Evolutionary conservation across 129 eudicot species (phyloP).

Genomic region (Escallonia herrerae): DNA sequence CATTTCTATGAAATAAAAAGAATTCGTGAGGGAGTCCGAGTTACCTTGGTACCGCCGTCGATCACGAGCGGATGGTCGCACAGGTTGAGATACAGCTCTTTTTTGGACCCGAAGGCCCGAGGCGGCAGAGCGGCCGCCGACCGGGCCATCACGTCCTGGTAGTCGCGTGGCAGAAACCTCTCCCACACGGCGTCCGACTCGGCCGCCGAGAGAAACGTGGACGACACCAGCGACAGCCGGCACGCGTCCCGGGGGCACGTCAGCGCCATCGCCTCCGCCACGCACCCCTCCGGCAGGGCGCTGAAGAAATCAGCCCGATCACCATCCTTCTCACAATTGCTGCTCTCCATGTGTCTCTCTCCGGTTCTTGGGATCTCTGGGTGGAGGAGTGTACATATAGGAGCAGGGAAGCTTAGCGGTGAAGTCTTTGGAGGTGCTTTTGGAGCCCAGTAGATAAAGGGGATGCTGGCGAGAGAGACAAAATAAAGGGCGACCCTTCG

Average conservation of each 20-base stretch:
- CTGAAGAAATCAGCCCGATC: slow-evolving; percentile 23
- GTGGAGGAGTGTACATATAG: slow-evolving; percentile 1
- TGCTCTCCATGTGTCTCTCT: background rate
- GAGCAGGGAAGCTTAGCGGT: background rate
- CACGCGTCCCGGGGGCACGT: slow-evolving; percentile 65
- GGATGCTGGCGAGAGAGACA: background rate
- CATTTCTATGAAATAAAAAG: too few species aligned
- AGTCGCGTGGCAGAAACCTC: slow-evolving; percentile 58
- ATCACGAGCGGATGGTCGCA: slow-evolving; percentile 44
- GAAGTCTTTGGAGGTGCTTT: background rate
- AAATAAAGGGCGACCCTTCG: too few species aligned
- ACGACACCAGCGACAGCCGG: slow-evolving; percentile 42
- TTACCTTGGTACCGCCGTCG: slow-evolving; percentile 48
- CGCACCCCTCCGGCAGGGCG: slow-evolving; percentile 59
- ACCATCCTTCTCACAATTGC: background rate
- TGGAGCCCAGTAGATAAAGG: background rate
- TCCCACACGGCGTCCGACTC: slow-evolving; percentile 84
- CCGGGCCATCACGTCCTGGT: slow-evolving; percentile 31
- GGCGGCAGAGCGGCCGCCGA: background rate
- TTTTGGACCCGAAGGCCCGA: slow-evolving; percentile 18
- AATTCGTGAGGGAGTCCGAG: too few species aligned
- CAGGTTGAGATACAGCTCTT: slow-evolving; percentile 34
- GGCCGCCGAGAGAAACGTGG: slow-evolving; percentile 54
- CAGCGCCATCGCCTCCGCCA: slow-evolving; percentile 43
- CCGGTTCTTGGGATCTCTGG: background rate